phyloP scores from a whole-genome alignment of 306 rosid genomes.

The Cucurbita maxima region DNA sequence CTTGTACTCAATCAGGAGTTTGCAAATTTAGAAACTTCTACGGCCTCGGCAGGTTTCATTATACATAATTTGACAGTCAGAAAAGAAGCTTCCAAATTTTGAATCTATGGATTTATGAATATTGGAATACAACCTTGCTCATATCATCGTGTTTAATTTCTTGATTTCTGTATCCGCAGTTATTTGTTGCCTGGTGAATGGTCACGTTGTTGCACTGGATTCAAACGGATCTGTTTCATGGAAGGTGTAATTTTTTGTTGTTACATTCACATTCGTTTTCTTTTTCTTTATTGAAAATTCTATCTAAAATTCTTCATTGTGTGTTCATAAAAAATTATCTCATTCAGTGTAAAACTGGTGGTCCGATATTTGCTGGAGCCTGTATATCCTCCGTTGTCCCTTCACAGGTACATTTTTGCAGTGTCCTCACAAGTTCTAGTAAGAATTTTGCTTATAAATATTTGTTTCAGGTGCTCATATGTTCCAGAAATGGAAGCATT shows the following conservation, averaged over 20 bases:
- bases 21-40: neutral
- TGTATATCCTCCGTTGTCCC: constrained; percentile 58
- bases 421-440: neutral
- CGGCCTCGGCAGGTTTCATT: neutral
- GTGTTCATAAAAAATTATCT: neutral
- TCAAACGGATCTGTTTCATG: constrained; percentile 60
- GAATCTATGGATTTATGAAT: neutral
- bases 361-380: constrained; percentile 86
- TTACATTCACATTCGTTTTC: neutral
- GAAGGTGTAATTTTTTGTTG: constrained; percentile 37
- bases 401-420: constrained; percentile 39
- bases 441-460: neutral
- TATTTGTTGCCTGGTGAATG: constrained; percentile 82
- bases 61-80: neutral
- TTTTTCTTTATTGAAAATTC: neutral
- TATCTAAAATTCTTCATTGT: neutral
- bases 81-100: neutral
- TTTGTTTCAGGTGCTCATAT: constrained; percentile 47
- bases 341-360: constrained; percentile 46
- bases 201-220: constrained; percentile 56
- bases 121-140: neutral
- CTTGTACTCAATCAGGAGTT: neutral
- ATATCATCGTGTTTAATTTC: neutral
- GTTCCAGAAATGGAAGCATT: constrained; percentile 70
- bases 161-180: constrained; percentile 26